These are phyloP conservation scores for Fusarium penzigii DNA, from an alignment of 2,329 filamentous ascomycete genomes.

Conservation along the genomic window DNA sequence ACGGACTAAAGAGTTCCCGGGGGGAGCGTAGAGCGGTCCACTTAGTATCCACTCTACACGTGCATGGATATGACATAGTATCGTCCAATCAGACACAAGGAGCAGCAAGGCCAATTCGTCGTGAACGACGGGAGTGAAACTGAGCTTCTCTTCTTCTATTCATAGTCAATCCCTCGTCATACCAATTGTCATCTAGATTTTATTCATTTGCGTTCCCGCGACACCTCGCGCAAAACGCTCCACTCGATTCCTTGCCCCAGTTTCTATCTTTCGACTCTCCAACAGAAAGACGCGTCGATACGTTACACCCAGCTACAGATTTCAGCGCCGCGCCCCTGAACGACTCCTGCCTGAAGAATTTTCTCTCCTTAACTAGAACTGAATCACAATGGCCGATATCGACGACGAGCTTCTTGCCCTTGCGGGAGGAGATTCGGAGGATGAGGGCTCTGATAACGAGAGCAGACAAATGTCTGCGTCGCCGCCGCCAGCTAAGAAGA, in stretches of 20 bases:
- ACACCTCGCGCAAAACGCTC: too few relatives aligned
- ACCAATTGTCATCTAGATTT: not conserved
- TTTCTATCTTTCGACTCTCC: not conserved
- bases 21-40: not conserved
- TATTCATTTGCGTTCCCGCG: too few relatives aligned
- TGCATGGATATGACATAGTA: conserved; percentile 28
- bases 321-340: conserved; percentile 8
- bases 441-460: conserved; percentile 55
- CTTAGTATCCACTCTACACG: conserved; percentile 19
- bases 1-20: conserved; percentile 31
- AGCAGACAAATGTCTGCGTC: conserved; percentile 59
- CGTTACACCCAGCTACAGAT: not conserved
- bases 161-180: conserved; percentile 13
- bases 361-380: conserved; percentile 1
- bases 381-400: conserved; percentile 73
- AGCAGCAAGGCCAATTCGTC: conserved; percentile 25
- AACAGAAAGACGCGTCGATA: not conserved
- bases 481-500: conserved; percentile 43
- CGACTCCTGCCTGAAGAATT: conserved; percentile 6
- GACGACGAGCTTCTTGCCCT: conserved; percentile 94
- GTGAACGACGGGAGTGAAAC: conserved; percentile 10
- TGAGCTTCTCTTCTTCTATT: conserved; percentile 16
- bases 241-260: too few relatives aligned
- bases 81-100: conserved; percentile 24
- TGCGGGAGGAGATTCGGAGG: conserved; percentile 74